phyloP scores from a whole-genome alignment of 1,284 basidiomycete genomes.

The Malassezia caprae region DNA sequence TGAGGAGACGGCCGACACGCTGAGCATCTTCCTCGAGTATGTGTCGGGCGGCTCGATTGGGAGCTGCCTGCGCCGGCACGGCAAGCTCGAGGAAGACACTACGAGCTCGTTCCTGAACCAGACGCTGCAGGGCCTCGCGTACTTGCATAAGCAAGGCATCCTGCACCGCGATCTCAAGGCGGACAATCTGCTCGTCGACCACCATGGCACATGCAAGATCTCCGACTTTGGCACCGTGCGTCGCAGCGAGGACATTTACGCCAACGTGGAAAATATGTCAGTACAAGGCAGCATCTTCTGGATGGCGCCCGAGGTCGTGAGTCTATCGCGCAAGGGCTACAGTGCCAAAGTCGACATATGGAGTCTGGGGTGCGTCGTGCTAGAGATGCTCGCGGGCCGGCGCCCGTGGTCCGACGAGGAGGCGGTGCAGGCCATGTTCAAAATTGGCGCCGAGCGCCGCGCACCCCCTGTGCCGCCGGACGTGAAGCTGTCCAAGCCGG shows the following conservation, averaged over 20 bases:
- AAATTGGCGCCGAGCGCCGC: slow-evolving; percentile 71
- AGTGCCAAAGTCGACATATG: slow-evolving; percentile 96
- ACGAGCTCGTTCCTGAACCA: slow-evolving; percentile 87
- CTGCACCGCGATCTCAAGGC: slow-evolving; percentile 94
- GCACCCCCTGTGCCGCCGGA: slow-evolving; percentile 82
- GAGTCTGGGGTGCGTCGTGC: slow-evolving; percentile 90
- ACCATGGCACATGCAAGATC: slow-evolving; percentile 87
- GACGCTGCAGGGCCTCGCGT: slow-evolving; percentile 81
- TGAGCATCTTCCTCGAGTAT: slow-evolving; percentile 81
- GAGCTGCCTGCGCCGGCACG: slow-evolving; percentile 79
- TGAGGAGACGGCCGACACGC: slow-evolving; percentile 75
- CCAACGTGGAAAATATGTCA: slow-evolving; percentile 61
- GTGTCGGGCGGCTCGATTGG: slow-evolving; percentile 89
- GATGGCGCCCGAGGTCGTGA: slow-evolving; percentile 95
- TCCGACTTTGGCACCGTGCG: slow-evolving; percentile 68
- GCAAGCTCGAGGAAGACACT: slow-evolving; percentile 82
- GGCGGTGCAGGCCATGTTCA: slow-evolving; percentile 82
- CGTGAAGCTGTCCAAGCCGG: slow-evolving; percentile 63
- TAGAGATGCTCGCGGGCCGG: slow-evolving; percentile 95
- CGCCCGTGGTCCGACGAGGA: slow-evolving; percentile 86
- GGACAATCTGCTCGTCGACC: slow-evolving; percentile 94
- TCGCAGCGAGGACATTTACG: slow-evolving; percentile 61
- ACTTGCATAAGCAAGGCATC: slow-evolving; percentile 82
- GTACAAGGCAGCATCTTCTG: slow-evolving; percentile 97
- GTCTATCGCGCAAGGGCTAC: slow-evolving; percentile 67